Evolutionary conservation across 164 flowering plant species (phyloP).

Genomic region (Annona squamosa): DNA sequence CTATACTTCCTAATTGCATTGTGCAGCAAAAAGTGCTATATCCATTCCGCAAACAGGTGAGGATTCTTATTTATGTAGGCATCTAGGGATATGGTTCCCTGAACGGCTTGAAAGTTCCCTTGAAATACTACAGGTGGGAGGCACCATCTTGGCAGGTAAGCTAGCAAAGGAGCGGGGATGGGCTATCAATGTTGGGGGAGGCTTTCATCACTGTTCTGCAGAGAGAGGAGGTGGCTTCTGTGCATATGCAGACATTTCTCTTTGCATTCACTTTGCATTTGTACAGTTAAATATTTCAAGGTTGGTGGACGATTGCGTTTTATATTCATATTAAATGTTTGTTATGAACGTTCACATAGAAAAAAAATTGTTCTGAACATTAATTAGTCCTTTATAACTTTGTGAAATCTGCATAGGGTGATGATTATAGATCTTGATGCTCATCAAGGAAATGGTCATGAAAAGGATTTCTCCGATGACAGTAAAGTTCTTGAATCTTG

Average conservation of each 20-base stretch:
- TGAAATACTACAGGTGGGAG: slow-evolving; percentile 67
- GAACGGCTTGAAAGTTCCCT: background rate
- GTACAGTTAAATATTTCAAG: slow-evolving; percentile 62
- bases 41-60: slow-evolving; percentile 90
- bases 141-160: slow-evolving; percentile 83
- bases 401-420: slow-evolving; percentile 44
- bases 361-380: background rate
- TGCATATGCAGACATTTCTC: slow-evolving; percentile 88
- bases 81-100: slow-evolving; percentile 1
- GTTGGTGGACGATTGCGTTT: slow-evolving; percentile 21
- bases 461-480: slow-evolving; percentile 72
- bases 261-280: slow-evolving; percentile 79
- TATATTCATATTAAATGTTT: background rate
- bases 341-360: background rate
- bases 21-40: slow-evolving; percentile 62
- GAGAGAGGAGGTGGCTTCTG: slow-evolving; percentile 95
- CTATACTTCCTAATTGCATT: slow-evolving; percentile 77
- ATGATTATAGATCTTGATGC: slow-evolving; percentile 99
- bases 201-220: slow-evolving; percentile 92
- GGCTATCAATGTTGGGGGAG: slow-evolving; percentile 98
- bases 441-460: slow-evolving; percentile 99
- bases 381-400: background rate
- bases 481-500: slow-evolving; percentile 33
- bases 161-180: slow-evolving; percentile 92
- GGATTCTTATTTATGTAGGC: slow-evolving; percentile 1